Percentiles rank a stretch among this genome's conserved stretches.
Conservation (phyloP, 2,329 filamentous ascomycete species). For the Neofusicoccum kwambonambiense region DNA sequence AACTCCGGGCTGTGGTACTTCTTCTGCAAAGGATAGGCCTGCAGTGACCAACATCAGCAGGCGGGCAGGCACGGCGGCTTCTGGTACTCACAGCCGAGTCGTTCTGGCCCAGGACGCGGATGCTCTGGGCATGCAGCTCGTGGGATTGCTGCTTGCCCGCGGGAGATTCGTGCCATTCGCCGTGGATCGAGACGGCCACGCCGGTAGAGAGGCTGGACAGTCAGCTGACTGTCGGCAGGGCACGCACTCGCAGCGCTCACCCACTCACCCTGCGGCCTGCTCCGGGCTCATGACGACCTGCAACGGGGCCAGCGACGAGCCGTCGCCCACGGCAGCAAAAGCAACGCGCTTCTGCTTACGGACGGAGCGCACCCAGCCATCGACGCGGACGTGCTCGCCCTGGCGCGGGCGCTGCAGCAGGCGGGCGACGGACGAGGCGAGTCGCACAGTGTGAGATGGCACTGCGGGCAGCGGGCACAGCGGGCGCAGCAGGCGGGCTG, state of each 20-base stretch:
- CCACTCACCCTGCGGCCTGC: constrained; percentile 68
- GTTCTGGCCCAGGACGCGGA: constrained; percentile 72
- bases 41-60: constrained; percentile 17
- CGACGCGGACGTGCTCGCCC: constrained; percentile 47
- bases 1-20: constrained; percentile 92
- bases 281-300: constrained; percentile 77
- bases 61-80: constrained; percentile 23
- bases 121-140: constrained; percentile 72
- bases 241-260: background rate
- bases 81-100: constrained; percentile 68
- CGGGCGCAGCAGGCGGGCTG: constrained; percentile 23
- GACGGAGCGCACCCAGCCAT: constrained; percentile 81
- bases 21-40: constrained; percentile 93
- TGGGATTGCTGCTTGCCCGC: constrained; percentile 67
- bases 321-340: constrained; percentile 85
- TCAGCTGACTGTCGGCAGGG: background rate
- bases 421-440: constrained; percentile 33
- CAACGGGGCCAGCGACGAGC: constrained; percentile 73
- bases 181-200: constrained; percentile 72
- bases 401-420: constrained; percentile 36
- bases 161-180: constrained; percentile 71
- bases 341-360: constrained; percentile 80
- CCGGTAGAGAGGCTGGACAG: constrained; percentile 72
- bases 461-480: constrained; percentile 25
- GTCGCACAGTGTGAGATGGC: constrained; percentile 23